Evolutionary conservation across 345 rosid species (phyloP).

Genomic region (Raphanus raphanistrum): DNA sequence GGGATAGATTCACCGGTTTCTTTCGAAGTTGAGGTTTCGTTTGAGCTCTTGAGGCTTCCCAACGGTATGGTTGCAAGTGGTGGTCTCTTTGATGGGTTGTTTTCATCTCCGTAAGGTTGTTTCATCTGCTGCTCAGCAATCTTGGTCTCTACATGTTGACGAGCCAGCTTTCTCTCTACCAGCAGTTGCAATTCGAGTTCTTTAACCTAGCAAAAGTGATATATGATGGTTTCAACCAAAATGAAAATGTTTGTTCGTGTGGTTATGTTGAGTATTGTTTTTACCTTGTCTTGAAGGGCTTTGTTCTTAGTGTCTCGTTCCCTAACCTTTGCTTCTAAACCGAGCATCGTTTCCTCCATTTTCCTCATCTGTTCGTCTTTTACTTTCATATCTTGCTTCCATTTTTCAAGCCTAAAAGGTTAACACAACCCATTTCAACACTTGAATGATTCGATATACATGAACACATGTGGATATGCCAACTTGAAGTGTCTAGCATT

Average conservation of each 20-base stretch:
- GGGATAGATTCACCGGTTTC: slow-evolving; percentile 44
- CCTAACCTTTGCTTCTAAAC: slow-evolving; percentile 69
- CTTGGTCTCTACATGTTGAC: slow-evolving; percentile 91
- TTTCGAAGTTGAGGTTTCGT: slow-evolving; percentile 43
- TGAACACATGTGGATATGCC: neutral
- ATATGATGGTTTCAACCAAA: slow-evolving; percentile 7
- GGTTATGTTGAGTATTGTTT: slow-evolving; percentile 9
- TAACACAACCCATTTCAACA: neutral
- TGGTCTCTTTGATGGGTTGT: slow-evolving; percentile 45
- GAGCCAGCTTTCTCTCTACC: slow-evolving; percentile 88
- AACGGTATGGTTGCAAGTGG: slow-evolving; percentile 53
- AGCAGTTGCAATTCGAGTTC: slow-evolving; percentile 91
- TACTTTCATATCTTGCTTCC: slow-evolving; percentile 79
- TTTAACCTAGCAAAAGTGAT: slow-evolving; percentile 53
- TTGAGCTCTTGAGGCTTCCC: slow-evolving; percentile 45
- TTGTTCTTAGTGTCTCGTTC: slow-evolving; percentile 76
- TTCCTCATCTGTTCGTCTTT: slow-evolving; percentile 82
- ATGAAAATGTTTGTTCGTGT: neutral
- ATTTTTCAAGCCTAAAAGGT: slow-evolving; percentile 62
- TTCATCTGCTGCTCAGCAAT: slow-evolving; percentile 64
- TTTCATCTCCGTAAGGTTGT: slow-evolving; percentile 58
- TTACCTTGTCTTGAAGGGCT: slow-evolving; percentile 86
- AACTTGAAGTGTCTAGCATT: slow-evolving; percentile 12
- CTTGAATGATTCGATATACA: slow-evolving; percentile 7
- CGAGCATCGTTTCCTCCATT: slow-evolving; percentile 77